A percentile compares a stretch with the other conserved stretches of the same genome.
Evolutionary conservation across 768 basidiomycete genomes (phyloP).

Genomic region (Tephrocybe sp.): DNA sequence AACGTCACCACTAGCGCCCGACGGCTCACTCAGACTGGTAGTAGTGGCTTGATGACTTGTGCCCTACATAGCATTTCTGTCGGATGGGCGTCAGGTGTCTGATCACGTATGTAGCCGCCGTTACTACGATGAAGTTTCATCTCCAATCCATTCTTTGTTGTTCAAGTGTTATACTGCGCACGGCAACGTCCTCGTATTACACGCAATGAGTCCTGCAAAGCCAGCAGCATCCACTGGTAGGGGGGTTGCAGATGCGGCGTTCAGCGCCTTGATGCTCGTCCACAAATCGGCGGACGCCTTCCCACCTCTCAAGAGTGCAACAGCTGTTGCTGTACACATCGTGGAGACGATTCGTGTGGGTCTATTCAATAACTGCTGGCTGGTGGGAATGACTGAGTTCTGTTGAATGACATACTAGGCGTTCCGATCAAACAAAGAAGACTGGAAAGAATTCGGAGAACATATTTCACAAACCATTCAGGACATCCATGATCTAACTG

Average conservation of each 20-base stretch:
- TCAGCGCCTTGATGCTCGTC: not conserved
- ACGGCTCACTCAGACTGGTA: too few species aligned
- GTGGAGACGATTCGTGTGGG: not conserved
- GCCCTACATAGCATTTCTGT: too few species aligned
- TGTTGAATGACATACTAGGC: not conserved
- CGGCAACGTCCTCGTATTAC: too few species aligned
- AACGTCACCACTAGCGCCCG: too few species aligned
- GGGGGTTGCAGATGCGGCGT: not conserved
- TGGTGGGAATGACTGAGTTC: too few species aligned
- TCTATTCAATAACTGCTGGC: not conserved
- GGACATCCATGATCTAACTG: not conserved
- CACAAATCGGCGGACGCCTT: not conserved
- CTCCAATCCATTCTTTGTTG: too few species aligned
- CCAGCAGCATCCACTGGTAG: not conserved
- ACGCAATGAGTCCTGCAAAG: too few species aligned
- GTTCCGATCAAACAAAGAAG: slow-evolving; percentile 3
- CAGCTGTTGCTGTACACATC: not conserved
- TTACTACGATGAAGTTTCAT: too few species aligned
- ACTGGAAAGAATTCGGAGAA: slow-evolving; percentile 5
- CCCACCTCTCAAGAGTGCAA: slow-evolving; percentile 3
- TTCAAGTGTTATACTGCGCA: too few species aligned
- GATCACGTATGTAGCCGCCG: too few species aligned
- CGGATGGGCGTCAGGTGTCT: too few species aligned
- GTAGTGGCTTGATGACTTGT: too few species aligned
- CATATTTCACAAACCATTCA: not conserved